A percentile compares a stretch with the other conserved stretches of the same genome.
Evolutionary conservation across 805 yeast species (phyloP).

Genomic region (Teunomyces kruisii): DNA sequence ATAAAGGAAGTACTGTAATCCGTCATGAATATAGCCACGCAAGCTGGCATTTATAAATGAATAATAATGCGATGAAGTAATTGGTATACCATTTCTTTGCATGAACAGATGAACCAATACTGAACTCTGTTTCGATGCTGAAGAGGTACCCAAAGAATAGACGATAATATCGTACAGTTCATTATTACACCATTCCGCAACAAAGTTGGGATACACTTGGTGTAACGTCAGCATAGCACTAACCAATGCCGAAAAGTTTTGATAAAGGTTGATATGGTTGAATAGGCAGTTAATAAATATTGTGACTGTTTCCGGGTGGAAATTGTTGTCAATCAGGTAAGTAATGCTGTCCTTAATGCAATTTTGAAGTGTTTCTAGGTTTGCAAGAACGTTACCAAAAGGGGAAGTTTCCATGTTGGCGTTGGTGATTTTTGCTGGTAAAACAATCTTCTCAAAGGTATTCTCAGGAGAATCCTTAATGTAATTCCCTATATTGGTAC

Average conservation of each 20-base stretch:
- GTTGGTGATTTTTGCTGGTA: constrained; percentile 24
- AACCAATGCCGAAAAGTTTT: constrained; percentile 33
- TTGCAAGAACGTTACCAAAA: constrained; percentile 34
- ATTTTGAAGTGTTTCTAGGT: constrained; percentile 19
- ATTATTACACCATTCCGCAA: constrained; percentile 23
- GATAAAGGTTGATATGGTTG: constrained; percentile 33
- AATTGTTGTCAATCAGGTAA: constrained; percentile 15
- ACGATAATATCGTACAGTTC: constrained; percentile 33
- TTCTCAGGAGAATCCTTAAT: constrained; percentile 13
- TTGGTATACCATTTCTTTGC: constrained; percentile 2
- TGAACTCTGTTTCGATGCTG: constrained; percentile 28
- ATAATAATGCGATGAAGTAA: constrained; percentile 19
- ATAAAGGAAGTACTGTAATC: constrained; percentile 23
- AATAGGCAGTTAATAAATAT: constrained; percentile 37
- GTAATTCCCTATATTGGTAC: constrained; percentile 9
- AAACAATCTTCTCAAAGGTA: constrained; percentile 9
- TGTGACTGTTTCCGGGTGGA: constrained; percentile 15
- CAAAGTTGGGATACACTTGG: constrained; percentile 13
- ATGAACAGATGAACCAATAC: constrained; percentile 22
- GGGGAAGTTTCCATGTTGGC: constrained; percentile 22
- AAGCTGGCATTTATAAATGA: constrained; percentile 24
- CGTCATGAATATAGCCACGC: constrained; percentile 23
- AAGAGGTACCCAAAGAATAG: constrained; percentile 25
- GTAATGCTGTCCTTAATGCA: constrained; percentile 25
- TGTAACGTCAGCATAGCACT: constrained; percentile 19